A percentile compares a stretch with the other conserved stretches of the same genome.
phyloP scores from a whole-genome alignment of 768 basidiomycete species.

The Lactarius psammicola region DNA sequence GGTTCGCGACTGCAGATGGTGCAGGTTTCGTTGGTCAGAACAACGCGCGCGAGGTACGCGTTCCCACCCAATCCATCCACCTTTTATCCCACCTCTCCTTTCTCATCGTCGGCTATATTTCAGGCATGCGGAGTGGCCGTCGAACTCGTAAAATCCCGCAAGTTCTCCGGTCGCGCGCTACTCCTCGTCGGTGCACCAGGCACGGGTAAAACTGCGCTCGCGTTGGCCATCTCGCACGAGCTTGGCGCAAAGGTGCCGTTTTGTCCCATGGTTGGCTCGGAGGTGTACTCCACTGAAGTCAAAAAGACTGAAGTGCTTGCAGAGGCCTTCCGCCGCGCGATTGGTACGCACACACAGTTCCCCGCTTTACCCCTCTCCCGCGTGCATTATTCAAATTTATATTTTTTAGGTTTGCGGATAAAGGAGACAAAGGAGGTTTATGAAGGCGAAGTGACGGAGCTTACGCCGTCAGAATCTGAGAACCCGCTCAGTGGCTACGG shows the following conservation, averaged over 20 bases:
- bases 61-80: background rate
- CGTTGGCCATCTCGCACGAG: constrained; percentile 93
- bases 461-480: constrained; percentile 94
- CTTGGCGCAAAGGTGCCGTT: constrained; percentile 94
- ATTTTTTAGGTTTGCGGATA: constrained; percentile 78
- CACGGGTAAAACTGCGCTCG: constrained; percentile 97
- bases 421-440: constrained; percentile 99
- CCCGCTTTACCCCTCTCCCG: background rate
- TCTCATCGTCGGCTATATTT: background rate
- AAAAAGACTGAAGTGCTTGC: constrained; percentile 99
- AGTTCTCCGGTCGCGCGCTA: constrained; percentile 91
- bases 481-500: constrained; percentile 98
- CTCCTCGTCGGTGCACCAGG: constrained; percentile 94
- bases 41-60: constrained; percentile 81
- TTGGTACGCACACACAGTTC: constrained; percentile 61
- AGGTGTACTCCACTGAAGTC: constrained; percentile 95
- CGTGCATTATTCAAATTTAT: constrained; percentile 5
- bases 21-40: constrained; percentile 91
- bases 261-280: constrained; percentile 97
- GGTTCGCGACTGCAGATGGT: constrained; percentile 64
- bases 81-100: background rate
- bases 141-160: constrained; percentile 85
- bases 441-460: constrained; percentile 96
- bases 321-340: constrained; percentile 91
- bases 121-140: constrained; percentile 92